These are phyloP conservation scores for Reticulascus tulasneorum DNA, from an alignment of 2,329 filamentous ascomycete species.

Conservation along the genomic window DNA sequence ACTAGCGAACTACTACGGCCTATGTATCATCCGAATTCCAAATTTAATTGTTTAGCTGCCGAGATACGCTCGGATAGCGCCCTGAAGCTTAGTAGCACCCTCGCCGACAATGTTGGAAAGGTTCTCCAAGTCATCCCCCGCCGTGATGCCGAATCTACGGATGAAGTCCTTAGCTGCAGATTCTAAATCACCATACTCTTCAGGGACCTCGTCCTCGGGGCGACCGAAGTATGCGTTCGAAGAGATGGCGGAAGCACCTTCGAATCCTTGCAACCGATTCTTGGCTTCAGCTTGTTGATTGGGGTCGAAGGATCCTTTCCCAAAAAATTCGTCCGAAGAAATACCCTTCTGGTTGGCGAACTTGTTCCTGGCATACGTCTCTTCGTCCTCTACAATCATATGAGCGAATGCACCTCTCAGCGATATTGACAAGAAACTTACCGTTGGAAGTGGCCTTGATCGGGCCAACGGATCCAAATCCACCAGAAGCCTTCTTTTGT, in stretches of 20 bases:
- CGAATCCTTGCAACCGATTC: slow-evolving; percentile 81
- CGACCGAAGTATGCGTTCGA: slow-evolving; percentile 97
- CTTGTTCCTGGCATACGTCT: slow-evolving; percentile 80
- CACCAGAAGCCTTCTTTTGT: slow-evolving; percentile 64
- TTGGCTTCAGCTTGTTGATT: slow-evolving; percentile 80
- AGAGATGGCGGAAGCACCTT: slow-evolving; percentile 87
- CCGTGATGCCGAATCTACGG: slow-evolving; percentile 89
- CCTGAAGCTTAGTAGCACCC: slow-evolving; percentile 79
- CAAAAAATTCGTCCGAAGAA: slow-evolving; percentile 97
- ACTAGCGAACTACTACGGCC: too few relatives aligned
- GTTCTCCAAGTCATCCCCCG: slow-evolving; percentile 93
- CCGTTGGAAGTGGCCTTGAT: slow-evolving; percentile 67
- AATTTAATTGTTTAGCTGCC: slow-evolving; percentile 47
- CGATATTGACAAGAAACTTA: slow-evolving; percentile 33
- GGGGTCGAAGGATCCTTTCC: slow-evolving; percentile 82
- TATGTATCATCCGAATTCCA: too few relatives aligned
- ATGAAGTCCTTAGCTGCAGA: slow-evolving; percentile 94
- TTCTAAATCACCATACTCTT: slow-evolving; percentile 89
- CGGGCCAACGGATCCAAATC: slow-evolving; percentile 81
- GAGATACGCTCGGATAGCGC: slow-evolving; percentile 62
- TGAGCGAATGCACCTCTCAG: not conserved
- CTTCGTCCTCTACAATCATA: slow-evolving; percentile 58
- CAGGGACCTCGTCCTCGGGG: slow-evolving; percentile 72
- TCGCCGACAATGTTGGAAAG: slow-evolving; percentile 78
- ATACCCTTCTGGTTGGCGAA: slow-evolving; percentile 94